Base-by-base conservation (phyloP, 169 alveolate genomes). In the Eimeria acervulina region DNA sequence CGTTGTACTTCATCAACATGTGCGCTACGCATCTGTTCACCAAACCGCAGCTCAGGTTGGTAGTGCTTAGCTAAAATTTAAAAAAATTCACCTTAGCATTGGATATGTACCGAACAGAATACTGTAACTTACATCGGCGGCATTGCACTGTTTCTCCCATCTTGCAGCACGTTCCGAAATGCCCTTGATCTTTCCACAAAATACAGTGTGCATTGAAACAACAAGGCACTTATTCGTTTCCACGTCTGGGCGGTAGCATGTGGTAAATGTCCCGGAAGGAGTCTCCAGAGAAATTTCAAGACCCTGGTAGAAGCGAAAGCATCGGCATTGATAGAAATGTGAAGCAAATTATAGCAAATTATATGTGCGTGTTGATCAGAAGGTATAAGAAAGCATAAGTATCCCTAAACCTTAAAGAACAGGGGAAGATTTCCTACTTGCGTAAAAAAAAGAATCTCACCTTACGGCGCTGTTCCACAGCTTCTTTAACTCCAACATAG, bases 151-250 rank as follows among this genome's bases (percentile, higher is more conserved):
- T 21, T 21, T 40, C 42, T 87, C 68, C 94, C 94, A 87, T 33
- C 81, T 23, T 63, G 61, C 66, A 2, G 94, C 94, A 23, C 94
- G 83, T 1, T 59, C 63, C 8, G 94, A 87, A 23, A 87, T 38
- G 80, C 94, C 94, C 26, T 87, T 87, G 33, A 87, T 87, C 83
- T 63, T 87, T 31, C 94, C 94, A 40, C 94, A 87, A 44, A 87
- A 87, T 10, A 87, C 94, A 13, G 94, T 87, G 33, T 87, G 94
- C 94, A 87, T 87, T 38, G 94, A 87, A 63, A 87, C 94, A 59
- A 87, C 94, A 36, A 87, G 83, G 28, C 94, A 87, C 12, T 63
- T 63, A 31, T 40, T 40, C 38, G 23, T 61, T 19, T 87, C 94
- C 81, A 59, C 78, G 66, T 87, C 83, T 26, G 23, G 94, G 94